phyloP scores from a whole-genome alignment of 305 asterid species.

The Lippia alba region DNA sequence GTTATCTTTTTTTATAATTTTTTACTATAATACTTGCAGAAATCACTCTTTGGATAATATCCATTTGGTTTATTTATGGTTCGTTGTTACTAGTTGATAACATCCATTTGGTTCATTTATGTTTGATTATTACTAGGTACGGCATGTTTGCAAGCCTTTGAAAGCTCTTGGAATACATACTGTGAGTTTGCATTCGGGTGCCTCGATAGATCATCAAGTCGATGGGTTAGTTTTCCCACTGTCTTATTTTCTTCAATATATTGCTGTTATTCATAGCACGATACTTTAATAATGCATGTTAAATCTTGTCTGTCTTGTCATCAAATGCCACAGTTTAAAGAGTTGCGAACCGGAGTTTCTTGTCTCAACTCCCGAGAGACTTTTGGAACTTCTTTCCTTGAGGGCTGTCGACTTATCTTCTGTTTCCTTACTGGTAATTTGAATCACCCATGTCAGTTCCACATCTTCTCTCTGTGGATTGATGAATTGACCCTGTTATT shows the following conservation, averaged over 20 bases:
- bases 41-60: background rate
- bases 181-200: slow-evolving; percentile 86
- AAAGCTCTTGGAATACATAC: slow-evolving; percentile 75
- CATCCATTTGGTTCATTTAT: slow-evolving; percentile 6
- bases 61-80: slow-evolving; percentile 9
- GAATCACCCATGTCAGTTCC: slow-evolving; percentile 1
- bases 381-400: slow-evolving; percentile 67
- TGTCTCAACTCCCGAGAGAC: slow-evolving; percentile 86
- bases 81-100: slow-evolving; percentile 22
- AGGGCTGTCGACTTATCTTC: slow-evolving; percentile 75
- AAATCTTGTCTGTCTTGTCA: slow-evolving; percentile 28
- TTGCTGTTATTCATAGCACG: background rate
- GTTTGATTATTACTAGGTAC: slow-evolving; percentile 56
- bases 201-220: slow-evolving; percentile 80
- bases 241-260: slow-evolving; percentile 10
- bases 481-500: background rate
- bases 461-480: background rate
- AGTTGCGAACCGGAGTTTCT: slow-evolving; percentile 89
- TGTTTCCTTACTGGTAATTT: slow-evolving; percentile 73
- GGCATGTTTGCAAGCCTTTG: slow-evolving; percentile 79
- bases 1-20: too few relatives aligned
- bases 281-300: slow-evolving; percentile 1
- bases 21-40: background rate
- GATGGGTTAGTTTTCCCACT: slow-evolving; percentile 59
- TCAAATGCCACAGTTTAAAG: slow-evolving; percentile 62